A percentile compares a stretch with the other conserved stretches of the same genome.
phyloP scores from a whole-genome alignment of 768 basidiomycete genomes.

The Serendipita sp. region DNA sequence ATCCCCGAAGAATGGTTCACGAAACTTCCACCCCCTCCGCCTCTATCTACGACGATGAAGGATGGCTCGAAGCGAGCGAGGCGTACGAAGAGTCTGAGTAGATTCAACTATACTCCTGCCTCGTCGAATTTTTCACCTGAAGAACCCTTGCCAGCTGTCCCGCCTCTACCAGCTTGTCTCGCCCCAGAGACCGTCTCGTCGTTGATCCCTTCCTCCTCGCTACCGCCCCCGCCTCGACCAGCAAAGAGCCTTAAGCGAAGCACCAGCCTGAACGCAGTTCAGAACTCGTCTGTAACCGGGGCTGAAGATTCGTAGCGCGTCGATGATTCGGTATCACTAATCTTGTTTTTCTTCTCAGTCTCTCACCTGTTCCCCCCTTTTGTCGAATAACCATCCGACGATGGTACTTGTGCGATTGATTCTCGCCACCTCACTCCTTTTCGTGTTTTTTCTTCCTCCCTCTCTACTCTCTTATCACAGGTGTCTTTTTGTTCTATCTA shows the following conservation, averaged over 20 bases:
- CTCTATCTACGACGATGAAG: neutral
- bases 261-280: neutral
- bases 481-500: no score
- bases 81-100: neutral
- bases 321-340: no score
- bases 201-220: neutral
- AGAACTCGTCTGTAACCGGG: neutral
- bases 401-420: no score
- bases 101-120: neutral
- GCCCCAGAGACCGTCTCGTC: neutral
- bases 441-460: no score
- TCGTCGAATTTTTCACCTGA: no score
- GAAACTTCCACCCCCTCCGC: neutral
- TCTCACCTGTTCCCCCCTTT: no score
- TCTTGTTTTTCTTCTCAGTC: no score
- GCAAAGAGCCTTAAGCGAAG: conserved; percentile 3
- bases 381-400: no score
- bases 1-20: neutral
- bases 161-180: neutral
- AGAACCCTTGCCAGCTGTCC: no score
- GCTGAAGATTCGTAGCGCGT: no score
- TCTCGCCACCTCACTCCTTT: no score
- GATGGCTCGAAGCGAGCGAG: neutral
- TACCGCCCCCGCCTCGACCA: neutral
- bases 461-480: no score